Conservation (phyloP, 2,329 filamentous ascomycete species). For the Colletotrichum tropicicola region DNA sequence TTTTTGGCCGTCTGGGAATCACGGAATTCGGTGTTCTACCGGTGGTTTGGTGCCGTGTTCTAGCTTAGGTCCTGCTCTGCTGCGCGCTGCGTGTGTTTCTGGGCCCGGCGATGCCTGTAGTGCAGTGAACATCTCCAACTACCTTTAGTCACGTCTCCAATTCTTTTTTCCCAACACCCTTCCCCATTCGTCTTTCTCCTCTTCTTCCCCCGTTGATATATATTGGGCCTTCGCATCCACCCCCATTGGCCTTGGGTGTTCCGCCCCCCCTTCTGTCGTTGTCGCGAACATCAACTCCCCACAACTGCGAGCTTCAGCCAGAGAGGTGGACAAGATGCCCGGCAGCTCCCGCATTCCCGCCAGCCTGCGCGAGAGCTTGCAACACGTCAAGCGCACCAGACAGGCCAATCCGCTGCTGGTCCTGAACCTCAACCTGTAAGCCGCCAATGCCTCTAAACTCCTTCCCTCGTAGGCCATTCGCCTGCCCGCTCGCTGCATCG, state of each 20-base stretch:
- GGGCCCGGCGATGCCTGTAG: conserved; percentile 2
- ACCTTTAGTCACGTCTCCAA: conserved; percentile 15
- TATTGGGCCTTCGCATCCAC: conserved; percentile 9
- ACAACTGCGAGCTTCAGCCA: conserved; percentile 14
- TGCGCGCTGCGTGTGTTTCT: not conserved
- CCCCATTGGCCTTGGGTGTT: not conserved
- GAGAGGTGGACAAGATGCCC: conserved; percentile 56
- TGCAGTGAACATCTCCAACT: not conserved
- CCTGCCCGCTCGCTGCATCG: not conserved
- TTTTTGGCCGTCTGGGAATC: conserved; percentile 20
- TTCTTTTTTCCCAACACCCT: conserved; percentile 7
- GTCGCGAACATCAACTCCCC: conserved; percentile 16
- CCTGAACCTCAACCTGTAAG: conserved; percentile 76
- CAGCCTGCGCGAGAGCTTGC: conserved; percentile 74
- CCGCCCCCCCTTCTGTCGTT: not conserved
- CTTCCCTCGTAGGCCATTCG: not conserved
- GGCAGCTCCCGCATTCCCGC: conserved; percentile 76
- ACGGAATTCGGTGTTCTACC: conserved; percentile 4
- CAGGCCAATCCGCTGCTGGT: conserved; percentile 65
- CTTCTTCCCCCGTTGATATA: conserved; percentile 12
- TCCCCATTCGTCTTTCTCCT: conserved; percentile 10
- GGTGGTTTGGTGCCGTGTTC: not conserved
- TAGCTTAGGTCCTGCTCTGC: not conserved
- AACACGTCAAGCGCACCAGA: conserved; percentile 65
- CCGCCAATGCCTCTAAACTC: conserved; percentile 31